Conservation (phyloP, 2,329 filamentous ascomycete genomes). For the Diaporthe citrichinensis region DNA sequence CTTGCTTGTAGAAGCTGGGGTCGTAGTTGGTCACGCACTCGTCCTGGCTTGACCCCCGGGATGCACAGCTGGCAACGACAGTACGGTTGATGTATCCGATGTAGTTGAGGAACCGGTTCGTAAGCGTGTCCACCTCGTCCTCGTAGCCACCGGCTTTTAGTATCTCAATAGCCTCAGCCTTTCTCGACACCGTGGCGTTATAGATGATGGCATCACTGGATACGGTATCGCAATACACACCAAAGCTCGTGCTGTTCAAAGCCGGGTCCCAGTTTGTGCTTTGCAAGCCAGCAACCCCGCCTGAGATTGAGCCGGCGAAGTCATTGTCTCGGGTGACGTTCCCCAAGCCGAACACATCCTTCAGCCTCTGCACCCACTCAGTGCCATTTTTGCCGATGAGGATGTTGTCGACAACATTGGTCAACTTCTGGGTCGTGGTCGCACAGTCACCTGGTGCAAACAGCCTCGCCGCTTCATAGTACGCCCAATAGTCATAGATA, state of each 20-base stretch:
- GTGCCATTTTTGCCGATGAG: slow-evolving; percentile 57
- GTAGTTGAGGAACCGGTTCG: slow-evolving; percentile 65
- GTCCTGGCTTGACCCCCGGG: slow-evolving; percentile 49
- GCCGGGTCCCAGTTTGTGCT: slow-evolving; percentile 68
- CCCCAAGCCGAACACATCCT: slow-evolving; percentile 61
- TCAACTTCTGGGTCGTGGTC: slow-evolving; percentile 70
- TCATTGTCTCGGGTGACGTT: slow-evolving; percentile 61
- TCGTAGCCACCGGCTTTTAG: slow-evolving; percentile 59
- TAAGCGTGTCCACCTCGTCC: slow-evolving; percentile 54
- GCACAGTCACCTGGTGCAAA: slow-evolving; percentile 74
- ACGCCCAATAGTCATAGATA: slow-evolving; percentile 82
- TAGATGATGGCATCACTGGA: slow-evolving; percentile 59
- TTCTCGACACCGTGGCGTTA: slow-evolving; percentile 54
- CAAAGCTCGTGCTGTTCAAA: slow-evolving; percentile 57
- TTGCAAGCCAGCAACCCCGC: slow-evolving; percentile 61
- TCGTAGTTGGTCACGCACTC: slow-evolving; percentile 55
- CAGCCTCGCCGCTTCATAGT: slow-evolving; percentile 65
- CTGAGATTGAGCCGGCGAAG: slow-evolving; percentile 60
- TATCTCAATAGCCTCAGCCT: slow-evolving; percentile 54
- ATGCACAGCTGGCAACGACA: slow-evolving; percentile 45
- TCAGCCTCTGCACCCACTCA: slow-evolving; percentile 59
- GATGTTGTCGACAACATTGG: slow-evolving; percentile 65
- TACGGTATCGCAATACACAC: slow-evolving; percentile 63
- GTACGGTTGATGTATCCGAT: slow-evolving; percentile 59
- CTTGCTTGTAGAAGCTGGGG: slow-evolving; percentile 51